Evolutionary conservation across 306 rosid genomes (phyloP).

Genomic region (Pterocarpus macrocarpus): DNA sequence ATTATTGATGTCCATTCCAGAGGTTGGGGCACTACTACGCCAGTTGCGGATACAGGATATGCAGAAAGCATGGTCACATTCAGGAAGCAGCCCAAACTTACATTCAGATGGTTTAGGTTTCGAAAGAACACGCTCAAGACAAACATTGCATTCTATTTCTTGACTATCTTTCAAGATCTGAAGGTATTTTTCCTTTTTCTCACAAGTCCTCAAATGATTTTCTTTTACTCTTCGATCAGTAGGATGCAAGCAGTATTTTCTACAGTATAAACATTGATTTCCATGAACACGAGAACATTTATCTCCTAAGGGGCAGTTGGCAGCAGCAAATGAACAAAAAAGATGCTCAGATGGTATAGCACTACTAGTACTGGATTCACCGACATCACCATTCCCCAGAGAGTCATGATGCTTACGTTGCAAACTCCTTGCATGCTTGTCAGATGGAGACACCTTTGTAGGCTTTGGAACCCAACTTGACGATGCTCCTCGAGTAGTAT

Average conservation of each 20-base stretch:
- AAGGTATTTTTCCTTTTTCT: conserved; percentile 75
- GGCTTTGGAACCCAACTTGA: conserved; percentile 61
- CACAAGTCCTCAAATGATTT: conserved; percentile 76
- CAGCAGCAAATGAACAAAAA: conserved; percentile 81
- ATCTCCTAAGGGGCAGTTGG: conserved; percentile 77
- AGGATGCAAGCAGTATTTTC: conserved; percentile 88
- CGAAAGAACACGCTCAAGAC: conserved; percentile 85
- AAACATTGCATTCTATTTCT: conserved; percentile 95
- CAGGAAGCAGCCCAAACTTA: conserved; percentile 92
- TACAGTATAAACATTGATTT: conserved; percentile 78
- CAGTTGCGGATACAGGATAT: conserved; percentile 91
- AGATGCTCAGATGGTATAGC: conserved; percentile 56
- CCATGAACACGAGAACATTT: conserved; percentile 82
- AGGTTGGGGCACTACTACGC: conserved; percentile 83
- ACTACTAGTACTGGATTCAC: conserved; percentile 55
- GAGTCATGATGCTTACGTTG: conserved; percentile 41
- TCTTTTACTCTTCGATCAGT: conserved; percentile 69
- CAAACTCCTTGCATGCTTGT: conserved; percentile 55
- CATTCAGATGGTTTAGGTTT: conserved; percentile 74
- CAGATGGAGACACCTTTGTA: conserved; percentile 53
- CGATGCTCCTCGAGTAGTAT: conserved; percentile 43
- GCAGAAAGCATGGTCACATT: conserved; percentile 94
- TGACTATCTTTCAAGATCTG: conserved; percentile 72
- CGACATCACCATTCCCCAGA: conserved; percentile 51
- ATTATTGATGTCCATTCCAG: conserved; percentile 65